Evolutionary conservation across 495 filamentous ascomycete species (phyloP).

Genomic region (Neurospora sp.): DNA sequence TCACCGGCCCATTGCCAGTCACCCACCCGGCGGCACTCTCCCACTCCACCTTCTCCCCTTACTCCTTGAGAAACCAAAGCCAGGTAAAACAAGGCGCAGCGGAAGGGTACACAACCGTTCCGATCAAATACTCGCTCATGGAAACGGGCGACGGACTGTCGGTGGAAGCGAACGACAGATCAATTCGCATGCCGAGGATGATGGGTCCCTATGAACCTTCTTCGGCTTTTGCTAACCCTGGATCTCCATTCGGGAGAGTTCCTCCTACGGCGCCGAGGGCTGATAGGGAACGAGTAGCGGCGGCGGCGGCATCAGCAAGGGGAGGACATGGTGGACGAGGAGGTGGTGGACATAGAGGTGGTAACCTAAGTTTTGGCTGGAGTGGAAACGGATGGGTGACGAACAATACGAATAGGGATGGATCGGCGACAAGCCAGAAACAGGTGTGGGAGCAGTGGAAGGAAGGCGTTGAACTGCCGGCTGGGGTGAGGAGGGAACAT

Average conservation of each 20-base stretch:
- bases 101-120: slow-evolving; percentile 6
- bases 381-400: background rate
- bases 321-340: background rate
- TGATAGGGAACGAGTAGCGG: background rate
- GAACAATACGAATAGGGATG: background rate
- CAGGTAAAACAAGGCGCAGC: background rate
- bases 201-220: slow-evolving; percentile 1
- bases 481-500: background rate
- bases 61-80: slow-evolving; percentile 2
- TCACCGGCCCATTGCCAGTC: background rate
- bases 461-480: background rate
- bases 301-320: background rate
- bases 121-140: slow-evolving; percentile 12
- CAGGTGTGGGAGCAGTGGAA: background rate
- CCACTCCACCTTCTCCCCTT: slow-evolving; percentile 20
- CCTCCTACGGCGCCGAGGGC: background rate
- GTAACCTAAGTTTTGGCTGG: background rate
- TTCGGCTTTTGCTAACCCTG: background rate
- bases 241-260: background rate
- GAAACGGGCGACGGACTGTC: slow-evolving; percentile 20
- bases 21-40: background rate
- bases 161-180: slow-evolving; percentile 11
- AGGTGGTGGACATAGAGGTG: background rate
- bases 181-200: slow-evolving; percentile 10
- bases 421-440: background rate